Evolutionary conservation across 352 stramenopile genomes (phyloP), one percentile per base, ranked within the genome.

Genomic region (Phytophthora quininea): DNA sequence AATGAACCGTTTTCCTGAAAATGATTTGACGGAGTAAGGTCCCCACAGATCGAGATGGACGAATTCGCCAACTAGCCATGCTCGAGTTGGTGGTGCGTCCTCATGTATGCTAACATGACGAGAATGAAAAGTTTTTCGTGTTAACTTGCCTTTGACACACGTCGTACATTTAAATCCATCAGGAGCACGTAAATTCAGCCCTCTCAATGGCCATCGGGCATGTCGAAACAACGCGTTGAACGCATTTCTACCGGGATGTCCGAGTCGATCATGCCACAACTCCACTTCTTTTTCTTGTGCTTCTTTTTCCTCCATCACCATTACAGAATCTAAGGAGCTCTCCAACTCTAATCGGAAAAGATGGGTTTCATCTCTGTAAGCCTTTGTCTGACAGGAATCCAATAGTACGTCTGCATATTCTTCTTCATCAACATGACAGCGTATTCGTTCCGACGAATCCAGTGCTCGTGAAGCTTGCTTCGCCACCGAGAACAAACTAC

Each of bases 41-140:
- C 54, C 60, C 59, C 60, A 69, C 15, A 69, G 30, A 63, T 69
- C 66, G 9, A 53, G 6, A 50, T 73, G 54, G 9, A 46, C 50
- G 31, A 30, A 46, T 33, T 74, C 54, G 15, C n/a, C 66, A 53
- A 59, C 19, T 33, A 66, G 9, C 50, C 49, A 65, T 24, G 40
- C 40, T 3, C 50, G 49, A 37, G 11, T 31, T 43, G 49, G 12
- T 48, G n/a, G n/a, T 4, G 29, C 19, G 12, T 15, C 24, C 35
- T n/a, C n/a, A n/a, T n/a, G n/a, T n/a, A n/a, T n/a, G n/a, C n/a
- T n/a, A n/a, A n/a, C n/a, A n/a, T n/a, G 29, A 15, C 2, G 42
- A 3, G 32, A 47, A 7, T 27, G 49, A 54, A 66, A 59, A 47
- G 38, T 59, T 19, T 54, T 54, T 35, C 58, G 24, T 3, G 49